Conservation (phyloP, 1,139 yeast species). For the Hansenula lynferdii region DNA sequence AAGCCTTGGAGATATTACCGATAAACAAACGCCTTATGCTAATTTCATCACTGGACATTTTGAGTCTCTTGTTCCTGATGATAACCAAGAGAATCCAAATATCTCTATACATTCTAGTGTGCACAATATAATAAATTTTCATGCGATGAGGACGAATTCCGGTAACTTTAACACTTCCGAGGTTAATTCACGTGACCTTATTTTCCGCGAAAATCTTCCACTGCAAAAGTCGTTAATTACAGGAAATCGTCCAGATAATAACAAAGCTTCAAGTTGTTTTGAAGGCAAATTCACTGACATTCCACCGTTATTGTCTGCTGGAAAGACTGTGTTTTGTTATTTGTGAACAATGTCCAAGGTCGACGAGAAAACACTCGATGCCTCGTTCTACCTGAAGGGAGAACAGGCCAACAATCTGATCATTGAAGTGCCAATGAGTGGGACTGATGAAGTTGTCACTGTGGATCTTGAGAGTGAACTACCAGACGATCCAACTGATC, state of each 20-base stretch:
- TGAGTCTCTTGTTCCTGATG: too few relatives aligned
- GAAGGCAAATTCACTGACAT: too few relatives aligned
- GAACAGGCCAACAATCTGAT: slow-evolving; percentile 4
- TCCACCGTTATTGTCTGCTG: background rate
- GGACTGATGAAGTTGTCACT: slow-evolving; percentile 64
- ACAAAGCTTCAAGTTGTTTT: too few relatives aligned
- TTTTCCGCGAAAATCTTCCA: too few relatives aligned
- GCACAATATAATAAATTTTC: background rate
- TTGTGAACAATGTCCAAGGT: slow-evolving; percentile 5
- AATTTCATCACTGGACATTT: too few relatives aligned
- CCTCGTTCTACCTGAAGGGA: slow-evolving; percentile 11
- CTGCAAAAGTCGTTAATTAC: too few relatives aligned
- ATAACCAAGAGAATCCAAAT: too few relatives aligned
- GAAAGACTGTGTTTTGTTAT: background rate
- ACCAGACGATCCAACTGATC: slow-evolving; percentile 85
- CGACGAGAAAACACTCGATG: slow-evolving; percentile 7
- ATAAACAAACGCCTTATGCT: slow-evolving; percentile 53
- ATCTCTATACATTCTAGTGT: too few relatives aligned
- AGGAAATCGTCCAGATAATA: too few relatives aligned
- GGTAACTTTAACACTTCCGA: too few relatives aligned
- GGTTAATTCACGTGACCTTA: too few relatives aligned
- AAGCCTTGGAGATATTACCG: slow-evolving; percentile 56
- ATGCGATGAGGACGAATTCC: background rate
- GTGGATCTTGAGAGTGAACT: slow-evolving; percentile 66
- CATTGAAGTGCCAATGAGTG: slow-evolving; percentile 63